Conservation (phyloP, 2,329 filamentous ascomycete genomes). For the Nemania abortiva region DNA sequence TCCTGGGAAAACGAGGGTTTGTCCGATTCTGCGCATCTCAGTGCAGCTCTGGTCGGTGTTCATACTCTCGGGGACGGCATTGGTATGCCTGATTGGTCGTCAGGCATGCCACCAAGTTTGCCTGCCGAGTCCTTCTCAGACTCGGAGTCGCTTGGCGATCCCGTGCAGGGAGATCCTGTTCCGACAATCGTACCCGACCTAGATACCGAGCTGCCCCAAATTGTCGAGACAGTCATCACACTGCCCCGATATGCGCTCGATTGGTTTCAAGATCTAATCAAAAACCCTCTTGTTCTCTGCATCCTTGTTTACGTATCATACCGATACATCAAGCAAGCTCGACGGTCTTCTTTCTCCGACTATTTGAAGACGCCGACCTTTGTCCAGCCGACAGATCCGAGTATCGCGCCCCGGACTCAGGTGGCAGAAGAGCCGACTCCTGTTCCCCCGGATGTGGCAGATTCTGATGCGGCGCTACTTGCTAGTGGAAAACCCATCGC, state of each 20-base stretch:
- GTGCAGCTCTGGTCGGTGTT: slow-evolving; percentile 76
- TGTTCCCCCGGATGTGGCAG: background rate
- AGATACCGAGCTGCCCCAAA: slow-evolving; percentile 55
- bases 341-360: slow-evolving; percentile 44
- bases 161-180: slow-evolving; percentile 53
- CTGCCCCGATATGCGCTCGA: slow-evolving; percentile 64
- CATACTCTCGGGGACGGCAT: slow-evolving; percentile 69
- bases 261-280: slow-evolving; percentile 65
- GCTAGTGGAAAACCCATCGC: slow-evolving; percentile 17
- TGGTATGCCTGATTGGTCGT: slow-evolving; percentile 52
- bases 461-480: slow-evolving; percentile 1
- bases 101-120: slow-evolving; percentile 54
- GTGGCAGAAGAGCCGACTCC: slow-evolving; percentile 9
- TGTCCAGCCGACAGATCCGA: slow-evolving; percentile 40
- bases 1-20: slow-evolving; percentile 61
- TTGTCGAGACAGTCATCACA: slow-evolving; percentile 64
- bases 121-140: slow-evolving; percentile 43
- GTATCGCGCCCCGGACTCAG: slow-evolving; percentile 16
- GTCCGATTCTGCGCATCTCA: slow-evolving; percentile 62
- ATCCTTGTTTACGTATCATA: slow-evolving; percentile 56
- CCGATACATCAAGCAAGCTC: slow-evolving; percentile 60
- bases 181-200: slow-evolving; percentile 47
- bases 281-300: slow-evolving; percentile 48
- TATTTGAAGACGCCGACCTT: slow-evolving; percentile 43
- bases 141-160: slow-evolving; percentile 35